Base-by-base conservation (phyloP, 257 asterid genomes). In the Solanum medicagineum region DNA sequence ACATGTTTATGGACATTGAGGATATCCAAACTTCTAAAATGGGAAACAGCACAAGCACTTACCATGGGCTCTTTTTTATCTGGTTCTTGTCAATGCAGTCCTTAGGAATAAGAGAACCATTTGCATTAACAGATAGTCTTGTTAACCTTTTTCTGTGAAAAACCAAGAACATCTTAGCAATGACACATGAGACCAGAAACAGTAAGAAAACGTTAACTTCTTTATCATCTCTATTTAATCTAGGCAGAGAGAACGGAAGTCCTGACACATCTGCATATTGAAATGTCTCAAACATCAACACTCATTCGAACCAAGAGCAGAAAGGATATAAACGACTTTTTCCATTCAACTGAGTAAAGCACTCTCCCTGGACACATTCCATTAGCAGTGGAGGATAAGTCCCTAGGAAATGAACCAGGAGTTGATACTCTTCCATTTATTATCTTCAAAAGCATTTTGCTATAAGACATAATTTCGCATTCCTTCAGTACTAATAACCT, bases 101-200 rank as follows among this genome's bases (percentile, higher is more conserved):
- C 80, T 92, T 94, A 81, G 98, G 94, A 84, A 96, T 88, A 85
- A 86, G 86, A 66, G 92, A 90, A 77, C 98, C 99, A 92, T 96
- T 96, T 86, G 99, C 98, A 88, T 94, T 90, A 84, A 96, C 97
- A 62, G 99, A 94, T 85, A 96, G 90, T 85, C 97, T 84, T 22
- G 98, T 93, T 89, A 91, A 89, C 91, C 88, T 93, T 90, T 94
- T 92, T 87, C 98, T 96, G 93, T 90, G 90, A 83, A 84, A 87
- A 53, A 24, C 7, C 82, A 77, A 51, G 24, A 53, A 77, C 47
- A 15, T 77, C 47, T 77, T 26, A 77, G 83, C 47, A 51, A 29
- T 26, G 47, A 83, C 83, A 59, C 45, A 51, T 57, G 65, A 63
- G 70, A 59, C 66, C 32, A 59, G 22, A 59, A 59, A 16, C 75